These are phyloP conservation scores for Xylariomycetidae sp. DNA, from an alignment of 2,329 filamentous ascomycete species.

Conservation along the genomic window DNA sequence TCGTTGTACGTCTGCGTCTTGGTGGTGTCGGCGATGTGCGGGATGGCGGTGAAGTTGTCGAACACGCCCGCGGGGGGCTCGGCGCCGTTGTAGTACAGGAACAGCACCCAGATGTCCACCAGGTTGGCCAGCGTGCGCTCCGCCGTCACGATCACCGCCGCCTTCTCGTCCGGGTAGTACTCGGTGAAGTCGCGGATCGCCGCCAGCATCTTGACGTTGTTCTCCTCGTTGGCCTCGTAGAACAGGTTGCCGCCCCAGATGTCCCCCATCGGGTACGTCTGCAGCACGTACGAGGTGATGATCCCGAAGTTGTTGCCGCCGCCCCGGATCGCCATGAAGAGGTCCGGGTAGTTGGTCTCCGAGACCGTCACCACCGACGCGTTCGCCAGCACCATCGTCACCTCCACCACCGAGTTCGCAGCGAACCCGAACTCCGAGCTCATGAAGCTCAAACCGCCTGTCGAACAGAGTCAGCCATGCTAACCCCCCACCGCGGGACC, in stretches of 20 bases:
- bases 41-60: constrained; percentile 46
- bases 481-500: too few species aligned
- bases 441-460: constrained; percentile 45
- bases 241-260: constrained; percentile 38
- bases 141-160: constrained; percentile 52
- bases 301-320: constrained; percentile 53
- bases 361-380: constrained; percentile 42
- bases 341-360: constrained; percentile 34
- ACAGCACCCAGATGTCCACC: constrained; percentile 52
- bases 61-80: constrained; percentile 47
- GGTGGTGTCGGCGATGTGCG: constrained; percentile 35
- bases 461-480: constrained; percentile 18
- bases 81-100: constrained; percentile 57
- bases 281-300: constrained; percentile 39
- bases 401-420: constrained; percentile 42
- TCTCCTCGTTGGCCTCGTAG: constrained; percentile 27
- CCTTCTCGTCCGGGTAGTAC: constrained; percentile 53
- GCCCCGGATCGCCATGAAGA: constrained; percentile 48
- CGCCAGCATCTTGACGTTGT: constrained; percentile 32
- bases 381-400: constrained; percentile 46
- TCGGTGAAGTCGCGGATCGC: constrained; percentile 50
- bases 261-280: constrained; percentile 33
- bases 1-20: constrained; percentile 42
- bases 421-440: constrained; percentile 45
- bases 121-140: constrained; percentile 37